Percentiles rank a stretch among this genome's conserved stretches.
Evolutionary conservation across 106 monocot species (phyloP).

Genomic region (Alisma plantagoaquatica): DNA sequence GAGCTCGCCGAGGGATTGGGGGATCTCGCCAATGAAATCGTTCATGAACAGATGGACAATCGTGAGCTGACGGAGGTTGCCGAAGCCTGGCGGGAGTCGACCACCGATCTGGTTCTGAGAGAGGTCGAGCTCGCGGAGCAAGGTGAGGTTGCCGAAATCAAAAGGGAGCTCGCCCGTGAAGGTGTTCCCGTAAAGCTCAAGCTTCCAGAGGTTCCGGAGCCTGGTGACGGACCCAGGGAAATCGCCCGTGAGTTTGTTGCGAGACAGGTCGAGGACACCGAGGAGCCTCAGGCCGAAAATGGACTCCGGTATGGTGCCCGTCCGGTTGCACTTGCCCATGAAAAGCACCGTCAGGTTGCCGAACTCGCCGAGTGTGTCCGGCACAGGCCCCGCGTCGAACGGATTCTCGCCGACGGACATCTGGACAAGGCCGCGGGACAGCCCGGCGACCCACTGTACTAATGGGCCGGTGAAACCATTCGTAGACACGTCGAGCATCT

Average conservation of each 20-base stretch:
- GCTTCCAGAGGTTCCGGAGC: slow-evolving; percentile 45
- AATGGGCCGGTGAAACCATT: slow-evolving; percentile 45
- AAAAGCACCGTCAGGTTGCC: slow-evolving; percentile 68
- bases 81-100: slow-evolving; percentile 40
- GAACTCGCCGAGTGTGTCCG: slow-evolving; percentile 43
- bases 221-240: slow-evolving; percentile 44
- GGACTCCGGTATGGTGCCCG: slow-evolving; percentile 49
- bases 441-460: slow-evolving; percentile 47
- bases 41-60: slow-evolving; percentile 54
- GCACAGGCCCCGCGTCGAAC: slow-evolving; percentile 44
- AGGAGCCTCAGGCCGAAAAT: slow-evolving; percentile 39
- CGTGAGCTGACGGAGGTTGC: slow-evolving; percentile 39
- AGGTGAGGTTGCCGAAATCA: slow-evolving; percentile 39
- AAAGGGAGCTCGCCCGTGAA: slow-evolving; percentile 48
- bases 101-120: slow-evolving; percentile 65
- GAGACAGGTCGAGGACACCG: slow-evolving; percentile 55
- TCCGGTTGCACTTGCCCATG: slow-evolving; percentile 42
- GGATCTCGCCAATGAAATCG: slow-evolving; percentile 57
- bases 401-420: slow-evolving; percentile 44
- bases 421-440: slow-evolving; percentile 20
- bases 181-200: slow-evolving; percentile 70
- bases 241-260: slow-evolving; percentile 46
- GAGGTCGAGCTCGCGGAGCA: slow-evolving; percentile 52
- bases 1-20: slow-evolving; percentile 46
- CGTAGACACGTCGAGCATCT: slow-evolving; percentile 46